These are phyloP conservation scores for Fusarium armeniacum DNA, from an alignment of 2,329 filamentous ascomycete species.

Conservation along the genomic window DNA sequence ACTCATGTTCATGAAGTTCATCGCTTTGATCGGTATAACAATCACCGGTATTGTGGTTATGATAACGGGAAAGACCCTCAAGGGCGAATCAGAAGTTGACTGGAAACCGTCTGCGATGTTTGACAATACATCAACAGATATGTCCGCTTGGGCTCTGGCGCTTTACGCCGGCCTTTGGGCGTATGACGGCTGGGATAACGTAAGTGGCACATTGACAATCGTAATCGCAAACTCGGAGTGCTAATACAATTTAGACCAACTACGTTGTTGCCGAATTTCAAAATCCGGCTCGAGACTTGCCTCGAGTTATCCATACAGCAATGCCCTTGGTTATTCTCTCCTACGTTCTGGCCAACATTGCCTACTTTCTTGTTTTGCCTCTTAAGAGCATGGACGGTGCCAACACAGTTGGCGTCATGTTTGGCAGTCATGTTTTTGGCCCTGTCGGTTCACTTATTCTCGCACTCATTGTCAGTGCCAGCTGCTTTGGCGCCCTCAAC, in stretches of 20 bases:
- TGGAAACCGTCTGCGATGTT: constrained; percentile 95
- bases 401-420: constrained; percentile 96
- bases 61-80: constrained; percentile 82
- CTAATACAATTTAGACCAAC: constrained; percentile 76
- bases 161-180: constrained; percentile 97
- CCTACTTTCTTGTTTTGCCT: constrained; percentile 95
- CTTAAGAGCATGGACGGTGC: constrained; percentile 82
- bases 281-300: constrained; percentile 89
- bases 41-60: constrained; percentile 92
- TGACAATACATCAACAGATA: constrained; percentile 81
- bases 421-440: constrained; percentile 91
- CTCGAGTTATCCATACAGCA: constrained; percentile 94
- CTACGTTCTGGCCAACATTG: constrained; percentile 91
- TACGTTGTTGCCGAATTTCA: constrained; percentile 98
- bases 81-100: constrained; percentile 80
- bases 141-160: constrained; percentile 91
- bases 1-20: constrained; percentile 98
- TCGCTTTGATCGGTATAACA: constrained; percentile 88
- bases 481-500: constrained; percentile 95
- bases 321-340: constrained; percentile 93
- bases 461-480: constrained; percentile 89
- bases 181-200: constrained; percentile 99
- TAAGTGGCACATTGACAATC: constrained; percentile 62
- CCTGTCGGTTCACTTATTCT: constrained; percentile 84
- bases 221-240: neutral